Percentiles rank a stretch among this genome's conserved stretches.
Conservation (phyloP, 2,329 filamentous ascomycete species). For the Talaromyces piceae region DNA sequence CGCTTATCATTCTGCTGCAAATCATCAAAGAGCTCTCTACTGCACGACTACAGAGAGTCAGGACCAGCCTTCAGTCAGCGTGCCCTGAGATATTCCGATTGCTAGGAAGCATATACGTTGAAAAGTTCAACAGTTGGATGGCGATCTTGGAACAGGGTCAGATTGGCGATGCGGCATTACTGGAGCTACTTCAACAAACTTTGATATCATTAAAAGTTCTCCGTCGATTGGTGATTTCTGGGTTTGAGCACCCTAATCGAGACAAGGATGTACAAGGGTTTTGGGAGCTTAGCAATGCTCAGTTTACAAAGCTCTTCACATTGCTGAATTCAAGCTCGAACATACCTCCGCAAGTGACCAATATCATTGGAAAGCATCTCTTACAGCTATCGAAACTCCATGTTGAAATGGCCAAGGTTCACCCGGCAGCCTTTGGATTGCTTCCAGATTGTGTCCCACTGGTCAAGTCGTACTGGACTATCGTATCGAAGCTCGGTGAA, state of each 20-base stretch:
- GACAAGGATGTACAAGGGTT: slow-evolving; percentile 68
- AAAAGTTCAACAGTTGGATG: slow-evolving; percentile 64
- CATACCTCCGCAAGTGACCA: slow-evolving; percentile 47
- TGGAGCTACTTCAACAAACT: slow-evolving; percentile 66
- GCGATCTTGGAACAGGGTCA: slow-evolving; percentile 50
- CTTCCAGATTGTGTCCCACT: slow-evolving; percentile 73
- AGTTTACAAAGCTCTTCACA: slow-evolving; percentile 68
- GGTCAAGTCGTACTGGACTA: slow-evolving; percentile 74
- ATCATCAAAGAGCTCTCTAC: slow-evolving; percentile 87
- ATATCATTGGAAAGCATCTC: slow-evolving; percentile 72
- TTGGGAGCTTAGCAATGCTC: slow-evolving; percentile 69
- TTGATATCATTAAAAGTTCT: slow-evolving; percentile 71
- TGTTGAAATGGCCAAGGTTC: slow-evolving; percentile 70
- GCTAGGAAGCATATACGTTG: slow-evolving; percentile 68
- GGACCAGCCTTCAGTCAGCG: slow-evolving; percentile 67
- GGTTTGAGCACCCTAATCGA: slow-evolving; percentile 78
- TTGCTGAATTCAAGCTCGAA: slow-evolving; percentile 53
- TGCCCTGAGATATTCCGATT: slow-evolving; percentile 79
- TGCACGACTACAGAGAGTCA: slow-evolving; percentile 65
- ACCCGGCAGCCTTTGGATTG: slow-evolving; percentile 74
- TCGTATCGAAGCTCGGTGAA: slow-evolving; percentile 69
- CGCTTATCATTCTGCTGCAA: slow-evolving; percentile 70
- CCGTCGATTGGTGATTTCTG: slow-evolving; percentile 68
- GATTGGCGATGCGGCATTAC: slow-evolving; percentile 52
- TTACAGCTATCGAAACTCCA: slow-evolving; percentile 89